Conservation (phyloP, 129 eudicot species). For the Centaurea solstitialis region DNA sequence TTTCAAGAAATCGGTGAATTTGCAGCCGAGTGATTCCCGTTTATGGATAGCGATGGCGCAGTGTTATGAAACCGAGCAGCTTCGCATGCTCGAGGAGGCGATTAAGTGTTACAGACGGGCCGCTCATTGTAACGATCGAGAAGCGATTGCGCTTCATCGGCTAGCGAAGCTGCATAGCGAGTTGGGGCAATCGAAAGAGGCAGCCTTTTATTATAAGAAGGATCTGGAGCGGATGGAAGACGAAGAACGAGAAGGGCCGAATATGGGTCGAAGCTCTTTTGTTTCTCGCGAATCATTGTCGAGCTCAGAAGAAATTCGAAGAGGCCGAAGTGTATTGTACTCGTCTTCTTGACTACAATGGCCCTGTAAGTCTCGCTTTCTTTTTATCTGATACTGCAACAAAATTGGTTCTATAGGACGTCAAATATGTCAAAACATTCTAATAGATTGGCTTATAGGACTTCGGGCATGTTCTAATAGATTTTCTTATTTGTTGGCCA, state of each 20-base stretch:
- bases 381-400: background rate
- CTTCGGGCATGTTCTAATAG: background rate
- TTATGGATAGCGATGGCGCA: conserved; percentile 96
- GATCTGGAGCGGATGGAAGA: conserved; percentile 96
- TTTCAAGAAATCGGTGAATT: conserved; percentile 71
- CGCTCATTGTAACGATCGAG: conserved; percentile 82
- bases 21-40: conserved; percentile 91
- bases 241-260: conserved; percentile 90
- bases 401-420: background rate
- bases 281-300: conserved; percentile 69
- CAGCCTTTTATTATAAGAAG: conserved; percentile 79
- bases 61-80: conserved; percentile 85
- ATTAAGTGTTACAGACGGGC: conserved; percentile 87
- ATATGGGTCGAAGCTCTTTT: conserved; percentile 81
- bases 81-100: conserved; percentile 72
- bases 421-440: background rate
- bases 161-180: conserved; percentile 75
- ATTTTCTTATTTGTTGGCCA: background rate
- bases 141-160: conserved; percentile 84
- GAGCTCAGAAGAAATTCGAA: conserved; percentile 58
- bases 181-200: conserved; percentile 66
- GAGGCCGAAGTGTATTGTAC: conserved; percentile 91
- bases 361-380: conserved; percentile 69
- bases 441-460: background rate
- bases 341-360: conserved; percentile 83